Evolutionary conservation across 352 stramenopile genomes (phyloP).

Genomic region (Globisporangium emineosum): DNA sequence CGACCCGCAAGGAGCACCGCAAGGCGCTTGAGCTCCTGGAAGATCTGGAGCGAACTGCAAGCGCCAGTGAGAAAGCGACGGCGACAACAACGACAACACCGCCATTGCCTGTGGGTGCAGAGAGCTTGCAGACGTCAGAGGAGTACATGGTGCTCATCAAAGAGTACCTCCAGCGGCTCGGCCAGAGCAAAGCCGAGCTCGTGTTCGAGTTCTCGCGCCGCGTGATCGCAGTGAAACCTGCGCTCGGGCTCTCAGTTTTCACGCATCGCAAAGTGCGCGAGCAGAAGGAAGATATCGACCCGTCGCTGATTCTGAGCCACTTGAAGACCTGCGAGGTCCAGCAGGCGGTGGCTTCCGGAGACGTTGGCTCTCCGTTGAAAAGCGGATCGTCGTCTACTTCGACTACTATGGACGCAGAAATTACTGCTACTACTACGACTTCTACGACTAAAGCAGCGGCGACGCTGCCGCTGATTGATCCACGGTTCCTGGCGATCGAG

Average conservation of each 20-base stretch:
- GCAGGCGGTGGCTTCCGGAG: no score
- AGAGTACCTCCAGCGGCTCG: constrained; percentile 62
- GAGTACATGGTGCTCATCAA: constrained; percentile 63
- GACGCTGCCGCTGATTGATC: constrained; percentile 48
- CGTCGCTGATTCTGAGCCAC: constrained; percentile 54
- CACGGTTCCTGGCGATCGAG: constrained; percentile 71
- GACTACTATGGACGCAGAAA: constrained; percentile 8
- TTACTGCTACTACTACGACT: constrained; percentile 1
- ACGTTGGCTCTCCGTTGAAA: neutral
- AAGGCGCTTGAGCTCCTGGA: constrained; percentile 81
- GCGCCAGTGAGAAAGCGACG: constrained; percentile 17
- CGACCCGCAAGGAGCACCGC: constrained; percentile 61
- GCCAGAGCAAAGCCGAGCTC: constrained; percentile 58
- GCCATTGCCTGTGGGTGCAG: constrained; percentile 2
- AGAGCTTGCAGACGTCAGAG: constrained; percentile 30
- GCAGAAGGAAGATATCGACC: constrained; percentile 61
- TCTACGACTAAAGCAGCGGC: constrained; percentile 7
- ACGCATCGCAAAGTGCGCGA: constrained; percentile 53
- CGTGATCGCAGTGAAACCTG: constrained; percentile 50
- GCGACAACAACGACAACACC: neutral
- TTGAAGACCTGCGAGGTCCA: constrained; percentile 59
- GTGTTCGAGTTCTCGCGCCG: constrained; percentile 83
- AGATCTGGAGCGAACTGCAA: constrained; percentile 62
- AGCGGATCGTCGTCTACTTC: neutral
- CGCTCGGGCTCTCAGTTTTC: constrained; percentile 73